phyloP scores from a whole-genome alignment of 495 filamentous ascomycete genomes.

The Penicillium canariense region DNA sequence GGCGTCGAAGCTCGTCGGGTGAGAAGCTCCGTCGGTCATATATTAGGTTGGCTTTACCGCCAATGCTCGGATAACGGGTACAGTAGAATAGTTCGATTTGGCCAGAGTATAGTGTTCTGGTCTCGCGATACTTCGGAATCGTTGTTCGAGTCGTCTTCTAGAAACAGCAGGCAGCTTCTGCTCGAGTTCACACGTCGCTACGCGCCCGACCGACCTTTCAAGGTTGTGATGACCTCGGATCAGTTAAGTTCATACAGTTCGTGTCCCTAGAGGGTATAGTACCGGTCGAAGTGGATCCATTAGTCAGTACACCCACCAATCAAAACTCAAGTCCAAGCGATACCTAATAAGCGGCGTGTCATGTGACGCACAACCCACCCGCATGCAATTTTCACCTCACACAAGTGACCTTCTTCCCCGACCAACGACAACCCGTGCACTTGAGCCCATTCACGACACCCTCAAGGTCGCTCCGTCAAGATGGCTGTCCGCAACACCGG shows the following conservation, averaged over 20 bases:
- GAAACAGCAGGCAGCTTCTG: too few relatives aligned
- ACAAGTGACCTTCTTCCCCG: constrained; percentile 28
- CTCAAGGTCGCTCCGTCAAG: constrained; percentile 34
- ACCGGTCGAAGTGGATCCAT: neutral
- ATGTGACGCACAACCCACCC: constrained; percentile 45
- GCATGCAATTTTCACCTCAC: constrained; percentile 25
- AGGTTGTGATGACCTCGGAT: too few relatives aligned
- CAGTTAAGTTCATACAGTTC: neutral
- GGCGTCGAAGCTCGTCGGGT: too few relatives aligned
- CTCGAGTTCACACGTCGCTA: too few relatives aligned
- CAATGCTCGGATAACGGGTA: too few relatives aligned
- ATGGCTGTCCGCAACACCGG: constrained; percentile 43
- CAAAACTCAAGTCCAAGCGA: constrained; percentile 12
- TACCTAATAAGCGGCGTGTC: constrained; percentile 29
- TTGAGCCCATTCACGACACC: constrained; percentile 33
- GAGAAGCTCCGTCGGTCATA: too few relatives aligned
- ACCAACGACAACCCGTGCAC: constrained; percentile 39
- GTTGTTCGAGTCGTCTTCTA: too few relatives aligned
- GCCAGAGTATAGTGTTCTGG: too few relatives aligned
- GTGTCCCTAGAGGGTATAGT: neutral
- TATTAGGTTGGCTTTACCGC: too few relatives aligned
- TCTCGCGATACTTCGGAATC: too few relatives aligned
- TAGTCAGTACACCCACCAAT: constrained; percentile 22
- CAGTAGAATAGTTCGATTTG: too few relatives aligned
- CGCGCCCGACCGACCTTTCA: too few relatives aligned